A percentile compares a stretch with the other conserved stretches of the same genome.
phyloP scores from a whole-genome alignment of 2,329 filamentous ascomycete species.

The Gaeumannomyces sp. region DNA sequence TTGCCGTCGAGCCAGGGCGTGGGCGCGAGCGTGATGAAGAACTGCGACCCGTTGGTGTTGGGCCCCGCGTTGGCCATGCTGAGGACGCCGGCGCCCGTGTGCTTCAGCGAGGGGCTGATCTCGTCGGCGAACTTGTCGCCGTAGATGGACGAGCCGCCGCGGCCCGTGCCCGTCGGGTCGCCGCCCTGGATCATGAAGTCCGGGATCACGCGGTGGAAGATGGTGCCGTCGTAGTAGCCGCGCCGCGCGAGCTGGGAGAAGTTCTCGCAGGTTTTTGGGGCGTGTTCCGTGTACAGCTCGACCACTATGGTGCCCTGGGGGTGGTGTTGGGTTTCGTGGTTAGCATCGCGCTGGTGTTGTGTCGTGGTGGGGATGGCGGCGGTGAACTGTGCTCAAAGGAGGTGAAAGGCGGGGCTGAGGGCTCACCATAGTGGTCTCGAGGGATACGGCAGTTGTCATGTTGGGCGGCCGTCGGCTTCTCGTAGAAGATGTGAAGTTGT shows the following conservation, averaged over 20 bases:
- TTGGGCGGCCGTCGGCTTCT: background rate
- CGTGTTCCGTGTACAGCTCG: conserved; percentile 86
- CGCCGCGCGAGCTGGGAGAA: conserved; percentile 73
- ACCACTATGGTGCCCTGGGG: conserved; percentile 76
- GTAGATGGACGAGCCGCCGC: conserved; percentile 83
- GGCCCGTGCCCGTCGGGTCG: conserved; percentile 88
- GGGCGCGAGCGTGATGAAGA: conserved; percentile 90
- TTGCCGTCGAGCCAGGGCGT: conserved; percentile 96
- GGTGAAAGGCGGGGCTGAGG: background rate
- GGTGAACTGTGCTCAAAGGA: background rate
- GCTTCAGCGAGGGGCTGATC: conserved; percentile 67
- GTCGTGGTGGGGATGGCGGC: background rate
- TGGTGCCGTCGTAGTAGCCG: conserved; percentile 79
- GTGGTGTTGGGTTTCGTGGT: conserved; percentile 68
- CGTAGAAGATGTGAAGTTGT: background rate
- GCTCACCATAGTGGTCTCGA: conserved; percentile 10
- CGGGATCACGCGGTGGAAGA: conserved; percentile 92
- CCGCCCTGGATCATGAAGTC: conserved; percentile 96
- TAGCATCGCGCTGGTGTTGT: conserved; percentile 49
- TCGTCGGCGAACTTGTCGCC: conserved; percentile 94
- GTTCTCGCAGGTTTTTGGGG: conserved; percentile 84
- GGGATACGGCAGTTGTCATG: conserved; percentile 8
- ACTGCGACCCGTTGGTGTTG: conserved; percentile 91
- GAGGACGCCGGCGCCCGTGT: conserved; percentile 88
- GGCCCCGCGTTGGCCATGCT: conserved; percentile 95